Base-by-base conservation (phyloP, 1,284 basidiomycete genomes). In the Apiotrichum gracile region DNA sequence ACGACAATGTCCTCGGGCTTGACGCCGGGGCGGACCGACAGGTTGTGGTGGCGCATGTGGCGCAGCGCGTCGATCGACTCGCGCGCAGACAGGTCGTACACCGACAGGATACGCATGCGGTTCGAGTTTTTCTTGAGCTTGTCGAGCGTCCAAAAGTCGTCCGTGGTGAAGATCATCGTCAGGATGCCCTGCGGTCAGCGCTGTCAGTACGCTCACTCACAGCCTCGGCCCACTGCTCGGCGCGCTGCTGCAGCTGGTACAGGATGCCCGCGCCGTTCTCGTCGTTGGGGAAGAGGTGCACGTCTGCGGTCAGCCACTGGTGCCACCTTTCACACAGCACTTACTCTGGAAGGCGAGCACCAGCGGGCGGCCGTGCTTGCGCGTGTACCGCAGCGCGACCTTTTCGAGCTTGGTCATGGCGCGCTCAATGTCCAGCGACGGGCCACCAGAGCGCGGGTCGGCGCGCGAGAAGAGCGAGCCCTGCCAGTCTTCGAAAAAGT, bases 391-490 rank as follows among this genome's bases (percentile, higher is more conserved):
- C 47, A 93, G 77, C 0, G 88, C 89, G 22, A 91, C 88, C 67
- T 91, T 91, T 68, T 91, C 88, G 2, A 89, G 78, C 67, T 91
- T 92, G 68, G 86, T 88, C 74, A 90, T 69, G 1, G 86, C 86
- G 83, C 90, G 79, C 72, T 91, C 88, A 50, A 91, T 84, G 66
- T 91, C 88, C 31, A 91, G 77, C 12, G 83, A 81, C 10, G 90
- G 83, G 0, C 89, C 88, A 57, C 84, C 88, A 78, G 91, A 87
- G 60, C 86, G 77, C 17, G 89, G 88, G 75, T 93, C 89, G 34
- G 85, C 78, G 44, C 89, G 76, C 60, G 88, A 86, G 73, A 92
- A 92, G 12, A 78, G 61, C 8, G 70, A 68, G 29, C 68, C 70
- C 59, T 89, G 86, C 45, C 84, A 83, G 68, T 88, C 88, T 71